Evolutionary conservation across 1,139 yeast species (phyloP), one percentile per base, ranked within the genome.

Genomic region (Saccharomyces hybrid): DNA sequence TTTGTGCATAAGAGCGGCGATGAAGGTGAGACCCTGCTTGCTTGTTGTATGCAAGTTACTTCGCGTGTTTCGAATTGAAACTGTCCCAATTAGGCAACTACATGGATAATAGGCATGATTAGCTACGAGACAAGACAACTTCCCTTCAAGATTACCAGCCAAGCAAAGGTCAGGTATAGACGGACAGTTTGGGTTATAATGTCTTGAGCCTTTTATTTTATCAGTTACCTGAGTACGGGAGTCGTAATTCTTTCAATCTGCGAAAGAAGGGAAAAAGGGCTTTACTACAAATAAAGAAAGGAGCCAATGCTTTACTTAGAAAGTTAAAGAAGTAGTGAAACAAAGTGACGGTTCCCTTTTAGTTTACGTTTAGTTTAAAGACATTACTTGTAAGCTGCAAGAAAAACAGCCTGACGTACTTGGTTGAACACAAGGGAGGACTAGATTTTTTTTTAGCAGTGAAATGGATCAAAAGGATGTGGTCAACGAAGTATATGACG

Each of bases 401-500:
- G 11, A 16, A 8, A 13, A 38, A 38, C 13, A 38, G 3, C 25
- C 44, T 38, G 44, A 8, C 44, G 7, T 9, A 16, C 7, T 16
- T 9, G 11, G 11, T 16, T 16, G 5, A 6, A 16, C 19, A 38
- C 13, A 7, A 13, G 25, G 25, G 25, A 38, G 3, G n/a, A 8
- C 11, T 38, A 19, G n/a, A 1, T 38, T 9, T 16, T 9, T n/a
- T 8, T 16, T 16, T 5, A 38, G 25, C 44, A 16, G 25, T 38
- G 44, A 38, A 38, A 38, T 38, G 44, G n/a, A 16, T 38, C 13
- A 2, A 8, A 16, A 38, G 9, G 44, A 11, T 16, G 25, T 16
- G 44, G 11, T 16, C 3, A 38, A 38, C 13, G 31, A 46, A 11
- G 25, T 16, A 4, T 9, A 31, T 16, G 55, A 64, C 52, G 55